Percentiles rank a stretch among this genome's conserved stretches.
These are phyloP conservation scores for Aspergillus ustus DNA, from an alignment of 2,329 filamentous ascomycete genomes.

Conservation along the genomic window DNA sequence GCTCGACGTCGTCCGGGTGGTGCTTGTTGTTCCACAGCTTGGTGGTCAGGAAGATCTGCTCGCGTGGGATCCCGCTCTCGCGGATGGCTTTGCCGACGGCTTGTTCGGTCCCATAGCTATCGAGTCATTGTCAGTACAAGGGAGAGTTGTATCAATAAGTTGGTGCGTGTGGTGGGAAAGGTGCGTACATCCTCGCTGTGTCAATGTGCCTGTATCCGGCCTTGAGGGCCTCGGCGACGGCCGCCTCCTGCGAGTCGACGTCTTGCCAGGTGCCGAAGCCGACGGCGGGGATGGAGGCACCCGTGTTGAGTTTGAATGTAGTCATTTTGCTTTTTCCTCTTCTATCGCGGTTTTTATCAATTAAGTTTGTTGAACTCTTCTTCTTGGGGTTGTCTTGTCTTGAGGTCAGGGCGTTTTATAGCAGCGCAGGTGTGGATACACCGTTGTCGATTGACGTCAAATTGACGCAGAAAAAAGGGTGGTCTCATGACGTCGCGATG, in stretches of 20 bases:
- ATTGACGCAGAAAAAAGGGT: conserved; percentile 19
- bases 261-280: conserved; percentile 63
- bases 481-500: conserved; percentile 4
- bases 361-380: neutral
- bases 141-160: too few species aligned
- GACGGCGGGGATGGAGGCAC: conserved; percentile 52
- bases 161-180: too few species aligned
- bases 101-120: conserved; percentile 65
- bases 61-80: conserved; percentile 65
- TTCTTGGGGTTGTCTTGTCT: neutral
- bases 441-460: conserved; percentile 22
- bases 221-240: conserved; percentile 54
- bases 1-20: conserved; percentile 64
- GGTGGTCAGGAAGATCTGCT: conserved; percentile 68
- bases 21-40: conserved; percentile 71
- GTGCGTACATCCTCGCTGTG: conserved; percentile 52
- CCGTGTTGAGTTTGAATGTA: conserved; percentile 54
- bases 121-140: neutral
- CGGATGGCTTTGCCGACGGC: conserved; percentile 69
- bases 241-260: conserved; percentile 53
- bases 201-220: conserved; percentile 62
- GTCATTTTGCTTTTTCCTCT: conserved; percentile 23
- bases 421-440: neutral
- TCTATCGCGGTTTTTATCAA: neutral
- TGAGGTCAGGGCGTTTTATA: conserved; percentile 4